Conservation (phyloP, 495 filamentous ascomycete genomes). For the Penicillium riverlandense region DNA sequence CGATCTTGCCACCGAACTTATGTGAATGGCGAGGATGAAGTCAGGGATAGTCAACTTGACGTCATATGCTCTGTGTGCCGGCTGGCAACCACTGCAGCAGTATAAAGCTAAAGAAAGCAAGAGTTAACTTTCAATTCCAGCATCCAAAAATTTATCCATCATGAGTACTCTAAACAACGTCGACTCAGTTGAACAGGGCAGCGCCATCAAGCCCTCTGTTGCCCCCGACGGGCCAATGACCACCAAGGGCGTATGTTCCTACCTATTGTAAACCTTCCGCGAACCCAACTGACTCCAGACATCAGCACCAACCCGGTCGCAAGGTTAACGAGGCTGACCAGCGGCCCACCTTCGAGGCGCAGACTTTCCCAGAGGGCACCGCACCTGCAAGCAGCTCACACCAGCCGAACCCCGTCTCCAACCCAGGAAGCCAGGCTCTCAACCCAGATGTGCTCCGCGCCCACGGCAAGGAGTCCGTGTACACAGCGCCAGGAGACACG, state of each 20-base stretch:
- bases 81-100: neutral
- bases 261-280: neutral
- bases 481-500: slow-evolving; percentile 44
- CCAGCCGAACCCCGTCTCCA: slow-evolving; percentile 43
- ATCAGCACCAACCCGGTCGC: slow-evolving; percentile 60
- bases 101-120: neutral
- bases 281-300: slow-evolving; percentile 3
- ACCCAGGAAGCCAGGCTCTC: slow-evolving; percentile 39
- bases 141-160: slow-evolving; percentile 9
- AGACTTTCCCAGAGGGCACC: slow-evolving; percentile 56
- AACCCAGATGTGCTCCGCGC: slow-evolving; percentile 31
- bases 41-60: slow-evolving; percentile 15
- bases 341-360: slow-evolving; percentile 53
- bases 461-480: slow-evolving; percentile 34
- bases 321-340: slow-evolving; percentile 51
- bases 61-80: slow-evolving; percentile 2
- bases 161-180: slow-evolving; percentile 50
- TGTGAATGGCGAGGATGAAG: slow-evolving; percentile 6
- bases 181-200: slow-evolving; percentile 38
- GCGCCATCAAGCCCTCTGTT: slow-evolving; percentile 24
- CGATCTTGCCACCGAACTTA: neutral
- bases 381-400: slow-evolving; percentile 58
- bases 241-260: slow-evolving; percentile 45
- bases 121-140: neutral
- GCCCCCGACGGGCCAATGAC: slow-evolving; percentile 44